Evolutionary conservation across 2,329 filamentous ascomycete species (phyloP).

Genomic region (Periconia sp.): DNA sequence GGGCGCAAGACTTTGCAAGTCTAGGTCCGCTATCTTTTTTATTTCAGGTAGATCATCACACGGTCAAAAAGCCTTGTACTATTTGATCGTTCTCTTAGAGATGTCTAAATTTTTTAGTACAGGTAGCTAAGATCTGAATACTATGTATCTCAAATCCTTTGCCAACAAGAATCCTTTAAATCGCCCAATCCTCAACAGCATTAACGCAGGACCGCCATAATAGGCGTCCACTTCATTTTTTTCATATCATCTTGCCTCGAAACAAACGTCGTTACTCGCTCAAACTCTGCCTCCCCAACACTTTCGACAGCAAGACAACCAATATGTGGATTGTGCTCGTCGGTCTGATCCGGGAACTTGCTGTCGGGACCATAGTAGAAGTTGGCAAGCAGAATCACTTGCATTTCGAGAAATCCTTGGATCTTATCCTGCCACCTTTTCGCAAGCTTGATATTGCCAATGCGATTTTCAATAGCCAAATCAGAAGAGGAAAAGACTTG

Average conservation of each 20-base stretch:
- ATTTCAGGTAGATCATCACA: too few relatives aligned
- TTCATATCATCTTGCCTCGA: not conserved
- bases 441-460: not conserved
- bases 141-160: too few relatives aligned
- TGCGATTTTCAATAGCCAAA: not conserved
- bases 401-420: not conserved
- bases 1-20: too few relatives aligned
- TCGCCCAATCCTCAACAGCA: too few relatives aligned
- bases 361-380: not conserved
- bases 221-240: conserved; percentile 1
- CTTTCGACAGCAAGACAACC: conserved; percentile 1
- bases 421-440: not conserved
- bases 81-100: too few relatives aligned
- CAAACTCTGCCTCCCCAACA: not conserved
- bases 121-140: too few relatives aligned
- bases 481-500: not conserved
- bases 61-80: too few relatives aligned
- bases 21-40: too few relatives aligned
- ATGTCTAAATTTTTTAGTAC: too few relatives aligned
- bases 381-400: not conserved
- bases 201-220: conserved; percentile 41
- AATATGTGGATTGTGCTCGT: conserved; percentile 2
- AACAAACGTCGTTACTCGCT: not conserved
- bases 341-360: conserved; percentile 1
- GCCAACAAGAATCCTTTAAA: too few relatives aligned